Percentiles rank a stretch among this genome's conserved stretches.
Conservation (phyloP, 2,329 filamentous ascomycete species). For the Penicillium sp. region DNA sequence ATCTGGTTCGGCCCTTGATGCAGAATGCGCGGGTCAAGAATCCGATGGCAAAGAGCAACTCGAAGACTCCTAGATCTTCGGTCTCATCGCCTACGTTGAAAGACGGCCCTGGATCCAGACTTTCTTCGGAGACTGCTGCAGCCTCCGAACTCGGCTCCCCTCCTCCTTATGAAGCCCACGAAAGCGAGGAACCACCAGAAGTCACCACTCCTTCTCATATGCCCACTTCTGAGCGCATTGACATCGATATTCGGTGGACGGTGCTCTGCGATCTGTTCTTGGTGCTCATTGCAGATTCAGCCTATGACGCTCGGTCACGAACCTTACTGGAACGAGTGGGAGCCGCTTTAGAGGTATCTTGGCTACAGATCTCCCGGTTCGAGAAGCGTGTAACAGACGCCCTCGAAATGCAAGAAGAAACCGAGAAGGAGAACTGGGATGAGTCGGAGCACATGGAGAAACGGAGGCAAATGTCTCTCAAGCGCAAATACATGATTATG, state of each 20-base stretch:
- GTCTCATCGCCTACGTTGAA: slow-evolving; percentile 26
- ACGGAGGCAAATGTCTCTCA: slow-evolving; percentile 75
- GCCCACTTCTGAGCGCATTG: slow-evolving; percentile 75
- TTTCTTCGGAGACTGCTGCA: slow-evolving; percentile 37
- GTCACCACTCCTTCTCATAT: slow-evolving; percentile 81
- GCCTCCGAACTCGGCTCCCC: slow-evolving; percentile 52
- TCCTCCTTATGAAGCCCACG: slow-evolving; percentile 57
- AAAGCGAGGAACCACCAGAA: slow-evolving; percentile 69
- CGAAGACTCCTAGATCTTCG: slow-evolving; percentile 42
- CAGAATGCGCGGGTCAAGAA: slow-evolving; percentile 91
- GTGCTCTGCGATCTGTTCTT: slow-evolving; percentile 94
- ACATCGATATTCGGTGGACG: slow-evolving; percentile 96
- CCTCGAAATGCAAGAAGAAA: slow-evolving; percentile 93
- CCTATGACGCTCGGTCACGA: slow-evolving; percentile 86
- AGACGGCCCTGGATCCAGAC: slow-evolving; percentile 26
- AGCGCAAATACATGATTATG: slow-evolving; percentile 88
- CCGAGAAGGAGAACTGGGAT: slow-evolving; percentile 95
- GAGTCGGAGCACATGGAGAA: slow-evolving; percentile 91
- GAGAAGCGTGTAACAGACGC: slow-evolving; percentile 97
- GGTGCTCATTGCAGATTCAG: slow-evolving; percentile 90
- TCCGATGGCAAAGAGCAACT: slow-evolving; percentile 64
- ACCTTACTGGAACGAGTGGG: slow-evolving; percentile 80
- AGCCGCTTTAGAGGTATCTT: slow-evolving; percentile 73
- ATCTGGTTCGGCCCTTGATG: slow-evolving; percentile 83
- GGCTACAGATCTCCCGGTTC: slow-evolving; percentile 92